These are phyloP conservation scores for Kregervanrija fluxuum DNA, from an alignment of 805 yeast species.

Conservation along the genomic window DNA sequence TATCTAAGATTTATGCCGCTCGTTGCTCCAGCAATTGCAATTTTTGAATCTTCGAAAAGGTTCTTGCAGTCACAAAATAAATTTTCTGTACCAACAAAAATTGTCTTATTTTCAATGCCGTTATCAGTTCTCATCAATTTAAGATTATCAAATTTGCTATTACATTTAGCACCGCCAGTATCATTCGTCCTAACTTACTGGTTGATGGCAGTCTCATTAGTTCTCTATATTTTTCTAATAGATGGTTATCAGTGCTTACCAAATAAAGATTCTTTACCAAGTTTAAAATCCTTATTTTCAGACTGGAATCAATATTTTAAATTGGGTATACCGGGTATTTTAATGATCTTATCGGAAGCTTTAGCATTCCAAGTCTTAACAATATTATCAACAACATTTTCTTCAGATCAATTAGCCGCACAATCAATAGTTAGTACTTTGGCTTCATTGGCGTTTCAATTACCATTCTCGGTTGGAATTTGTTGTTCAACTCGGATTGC, in stretches of 20 bases:
- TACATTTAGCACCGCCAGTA: constrained; percentile 65
- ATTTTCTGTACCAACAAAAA: constrained; percentile 68
- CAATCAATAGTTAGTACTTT: constrained; percentile 45
- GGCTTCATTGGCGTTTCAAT: constrained; percentile 42
- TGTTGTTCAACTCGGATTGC: constrained; percentile 48
- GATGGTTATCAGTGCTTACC: constrained; percentile 67
- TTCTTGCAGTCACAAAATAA: constrained; percentile 70
- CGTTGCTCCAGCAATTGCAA: constrained; percentile 62
- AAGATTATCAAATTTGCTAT: constrained; percentile 53
- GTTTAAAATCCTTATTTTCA: constrained; percentile 27
- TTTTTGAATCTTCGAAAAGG: constrained; percentile 65
- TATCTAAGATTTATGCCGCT: constrained; percentile 46
- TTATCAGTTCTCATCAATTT: constrained; percentile 54
- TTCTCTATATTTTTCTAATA: constrained; percentile 44
- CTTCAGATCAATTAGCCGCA: constrained; percentile 42
- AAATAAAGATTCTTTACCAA: constrained; percentile 11
- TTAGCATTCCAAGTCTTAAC: constrained; percentile 48
- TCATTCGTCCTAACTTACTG: constrained; percentile 64
- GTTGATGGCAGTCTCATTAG: constrained; percentile 51
- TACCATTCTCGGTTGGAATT: constrained; percentile 45
- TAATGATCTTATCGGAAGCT: constrained; percentile 52
- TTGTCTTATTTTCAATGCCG: constrained; percentile 61
- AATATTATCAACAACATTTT: constrained; percentile 41
- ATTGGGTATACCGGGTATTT: constrained; percentile 44
- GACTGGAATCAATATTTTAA: constrained; percentile 38